Evolutionary conservation across 2,329 filamentous ascomycete genomes (phyloP).

Genomic region (Pseudofabraea citricarpa): DNA sequence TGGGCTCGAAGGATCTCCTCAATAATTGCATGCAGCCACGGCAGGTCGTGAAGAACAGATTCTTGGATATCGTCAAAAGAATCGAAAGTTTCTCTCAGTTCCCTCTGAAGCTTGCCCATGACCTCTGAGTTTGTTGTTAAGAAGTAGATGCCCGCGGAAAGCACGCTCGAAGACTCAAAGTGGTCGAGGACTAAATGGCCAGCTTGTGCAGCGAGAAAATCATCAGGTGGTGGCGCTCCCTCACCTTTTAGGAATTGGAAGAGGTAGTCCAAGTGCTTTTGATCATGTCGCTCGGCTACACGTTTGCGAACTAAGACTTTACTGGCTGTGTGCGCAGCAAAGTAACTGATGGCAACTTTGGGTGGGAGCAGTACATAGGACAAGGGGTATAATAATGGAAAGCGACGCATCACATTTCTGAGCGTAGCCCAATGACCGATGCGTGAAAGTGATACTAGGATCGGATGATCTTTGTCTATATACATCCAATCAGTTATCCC

Average conservation of each 20-base stretch:
- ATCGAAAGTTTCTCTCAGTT: constrained; percentile 27
- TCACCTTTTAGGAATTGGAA: neutral
- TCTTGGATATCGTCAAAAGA: constrained; percentile 26
- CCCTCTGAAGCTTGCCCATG: constrained; percentile 9
- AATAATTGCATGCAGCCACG: constrained; percentile 35
- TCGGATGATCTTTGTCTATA: neutral
- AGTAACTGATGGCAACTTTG: neutral
- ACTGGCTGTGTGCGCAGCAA: neutral
- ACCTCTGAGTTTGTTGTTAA: neutral
- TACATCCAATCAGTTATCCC: neutral
- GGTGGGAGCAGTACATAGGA: neutral
- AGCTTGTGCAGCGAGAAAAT: neutral
- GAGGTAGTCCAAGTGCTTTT: neutral
- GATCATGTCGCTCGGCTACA: neutral
- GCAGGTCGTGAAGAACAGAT: constrained; percentile 13
- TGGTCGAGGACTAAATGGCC: neutral
- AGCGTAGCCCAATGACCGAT: neutral
- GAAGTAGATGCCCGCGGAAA: neutral
- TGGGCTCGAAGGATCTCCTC: constrained; percentile 33
- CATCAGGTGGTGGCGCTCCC: neutral
- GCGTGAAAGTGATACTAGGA: neutral
- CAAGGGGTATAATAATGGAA: neutral
- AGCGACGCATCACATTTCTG: neutral
- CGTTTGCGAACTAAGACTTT: neutral
- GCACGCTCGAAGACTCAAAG: neutral